phyloP scores from a whole-genome alignment of 2,329 filamentous ascomycete genomes.

The Pestalotiopsis sp. region DNA sequence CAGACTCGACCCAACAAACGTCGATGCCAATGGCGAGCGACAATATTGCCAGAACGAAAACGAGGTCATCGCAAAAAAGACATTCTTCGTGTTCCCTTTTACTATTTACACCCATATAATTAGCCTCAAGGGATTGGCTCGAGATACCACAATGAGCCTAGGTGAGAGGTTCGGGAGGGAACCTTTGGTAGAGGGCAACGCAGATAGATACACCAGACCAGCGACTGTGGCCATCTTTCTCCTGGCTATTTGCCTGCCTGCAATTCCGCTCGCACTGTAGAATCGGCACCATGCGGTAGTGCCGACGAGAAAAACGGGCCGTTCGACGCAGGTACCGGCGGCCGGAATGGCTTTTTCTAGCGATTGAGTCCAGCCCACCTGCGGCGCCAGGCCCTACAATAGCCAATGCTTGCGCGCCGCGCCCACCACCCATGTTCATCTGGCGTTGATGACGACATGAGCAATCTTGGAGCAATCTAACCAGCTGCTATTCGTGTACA shows the following conservation, averaged over 20 bases:
- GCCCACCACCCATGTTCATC: not conserved
- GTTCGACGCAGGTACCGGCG: conserved; percentile 10
- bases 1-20: not conserved
- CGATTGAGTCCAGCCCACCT: not conserved
- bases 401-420: not conserved
- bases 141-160: no score
- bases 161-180: no score
- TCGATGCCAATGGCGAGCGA: not conserved
- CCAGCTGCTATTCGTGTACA: not conserved
- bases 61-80: no score
- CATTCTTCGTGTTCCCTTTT: no score
- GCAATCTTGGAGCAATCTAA: conserved; percentile 4
- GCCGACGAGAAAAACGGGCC: conserved; percentile 8
- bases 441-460: conserved; percentile 8
- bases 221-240: no score
- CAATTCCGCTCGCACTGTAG: not conserved
- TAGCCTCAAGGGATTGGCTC: no score
- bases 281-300: not conserved
- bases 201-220: no score
- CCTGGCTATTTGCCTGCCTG: no score
- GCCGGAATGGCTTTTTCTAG: conserved; percentile 2
- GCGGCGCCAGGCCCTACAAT: not conserved
- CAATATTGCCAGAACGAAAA: no score
- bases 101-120: no score
- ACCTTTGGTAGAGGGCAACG: no score